Evolutionary conservation across 768 basidiomycete species (phyloP), one percentile per base, ranked within the genome.

Genomic region (Hysterangium stoloniferum): DNA sequence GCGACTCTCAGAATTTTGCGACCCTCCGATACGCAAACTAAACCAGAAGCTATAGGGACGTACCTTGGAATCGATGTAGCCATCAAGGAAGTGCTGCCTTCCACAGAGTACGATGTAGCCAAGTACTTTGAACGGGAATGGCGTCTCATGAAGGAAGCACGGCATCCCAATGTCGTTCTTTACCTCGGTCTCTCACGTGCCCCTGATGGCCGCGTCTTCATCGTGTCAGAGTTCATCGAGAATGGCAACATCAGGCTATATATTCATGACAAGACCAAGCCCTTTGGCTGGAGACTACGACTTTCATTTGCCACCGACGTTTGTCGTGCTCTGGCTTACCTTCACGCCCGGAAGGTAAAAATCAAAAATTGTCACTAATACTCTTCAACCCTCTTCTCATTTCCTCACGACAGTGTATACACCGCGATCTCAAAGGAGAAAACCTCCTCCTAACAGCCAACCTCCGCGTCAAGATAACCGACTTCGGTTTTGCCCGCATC

Each of bases 111-210:
- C 67, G 91, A 96, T 59, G 92, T 96, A 31, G 77, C 84, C 59
- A 99, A 99, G 68, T 98, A 99, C 71, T 95, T 98, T 64, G 90
- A 95, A 61, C 79, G 95, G n/a, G 95, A 99, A 74, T 96, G 93
- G 90, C 77, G 89, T 27, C 78, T 98, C 27, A 96, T 97, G 92
- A 91, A 92, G 61, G 88, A 92, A 71, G 85, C 86, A 35, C 75
- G 92, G 48, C 93, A 92, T 67, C 88, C 90, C 7, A 92, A 94
- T 61, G 88, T 96, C 55, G 92, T 93, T 33, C 79, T 92, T 45
- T 95, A 92, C 70, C 80, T 98, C 41, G 95, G 95, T 22, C 79
- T 94, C 54, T 89, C 82, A 29, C 80, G 82, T 28, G 86, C 86
- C 2, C 87, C 87, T 6, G 86, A 89, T 58, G 77, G 77, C 50